Evolutionary conservation across 176 grass and related monocot species (phyloP).

Genomic region (Microstegium vimineum): DNA sequence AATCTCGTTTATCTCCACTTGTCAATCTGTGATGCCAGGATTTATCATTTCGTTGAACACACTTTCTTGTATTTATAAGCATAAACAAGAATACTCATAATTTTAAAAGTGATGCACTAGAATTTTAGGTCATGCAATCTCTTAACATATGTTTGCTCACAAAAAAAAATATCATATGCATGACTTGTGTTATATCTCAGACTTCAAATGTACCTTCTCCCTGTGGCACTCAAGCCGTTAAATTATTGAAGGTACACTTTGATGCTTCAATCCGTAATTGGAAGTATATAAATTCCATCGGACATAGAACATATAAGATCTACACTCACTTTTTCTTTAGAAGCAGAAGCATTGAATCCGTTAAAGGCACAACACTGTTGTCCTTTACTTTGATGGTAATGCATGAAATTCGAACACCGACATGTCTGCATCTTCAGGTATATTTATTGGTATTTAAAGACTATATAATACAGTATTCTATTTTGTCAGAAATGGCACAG

Average conservation of each 20-base stretch:
- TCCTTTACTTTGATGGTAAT: constrained; percentile 31
- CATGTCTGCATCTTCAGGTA: constrained; percentile 48
- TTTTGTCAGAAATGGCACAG: constrained; percentile 35
- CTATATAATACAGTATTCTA: constrained; percentile 26
- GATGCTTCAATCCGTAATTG: constrained; percentile 4
- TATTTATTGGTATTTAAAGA: constrained; percentile 30
- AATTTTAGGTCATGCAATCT: not conserved
- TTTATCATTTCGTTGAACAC: not conserved
- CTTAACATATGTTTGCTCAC: constrained; percentile 21
- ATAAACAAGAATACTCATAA: not conserved
- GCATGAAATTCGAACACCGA: constrained; percentile 28
- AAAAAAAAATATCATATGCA: constrained; percentile 21
- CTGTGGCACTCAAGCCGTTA: constrained; percentile 9
- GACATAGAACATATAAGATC: constrained; percentile 30
- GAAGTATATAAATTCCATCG: constrained; percentile 18
- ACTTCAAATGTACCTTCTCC: constrained; percentile 30
- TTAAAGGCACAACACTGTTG: constrained; percentile 33
- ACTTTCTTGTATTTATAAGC: constrained; percentile 1
- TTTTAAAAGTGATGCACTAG: not conserved
- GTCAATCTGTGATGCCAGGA: not conserved
- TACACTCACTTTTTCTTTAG: constrained; percentile 29
- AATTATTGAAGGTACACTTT: constrained; percentile 22
- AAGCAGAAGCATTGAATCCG: constrained; percentile 25
- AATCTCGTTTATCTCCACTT: not conserved
- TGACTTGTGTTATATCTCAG: constrained; percentile 35